Conservation (phyloP, 2,329 filamentous ascomycete species). For the Penicillium italicum region DNA sequence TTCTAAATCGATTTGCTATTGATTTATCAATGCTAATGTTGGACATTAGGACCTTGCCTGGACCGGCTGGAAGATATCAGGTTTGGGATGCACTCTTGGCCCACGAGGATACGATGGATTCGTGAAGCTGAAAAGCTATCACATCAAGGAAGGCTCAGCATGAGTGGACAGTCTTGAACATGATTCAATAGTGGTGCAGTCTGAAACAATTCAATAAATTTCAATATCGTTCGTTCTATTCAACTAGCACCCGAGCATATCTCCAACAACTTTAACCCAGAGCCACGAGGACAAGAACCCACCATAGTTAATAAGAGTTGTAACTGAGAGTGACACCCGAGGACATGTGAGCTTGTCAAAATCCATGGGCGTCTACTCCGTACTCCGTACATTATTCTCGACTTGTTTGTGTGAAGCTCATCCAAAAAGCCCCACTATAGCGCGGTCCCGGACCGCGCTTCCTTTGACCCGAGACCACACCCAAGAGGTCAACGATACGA, state of each 20-base stretch:
- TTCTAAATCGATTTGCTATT: neutral
- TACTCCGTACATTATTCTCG: neutral
- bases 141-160: constrained; percentile 55
- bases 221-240: neutral
- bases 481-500: neutral
- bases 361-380: neutral
- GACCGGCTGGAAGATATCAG: constrained; percentile 94
- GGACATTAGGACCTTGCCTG: constrained; percentile 70
- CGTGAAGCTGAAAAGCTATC: constrained; percentile 89
- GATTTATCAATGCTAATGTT: neutral
- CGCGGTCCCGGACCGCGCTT: constrained; percentile 7
- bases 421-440: neutral
- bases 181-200: neutral
- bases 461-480: neutral
- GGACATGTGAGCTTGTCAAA: neutral
- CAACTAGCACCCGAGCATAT: neutral
- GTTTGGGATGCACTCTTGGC: constrained; percentile 80
- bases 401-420: neutral
- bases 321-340: neutral
- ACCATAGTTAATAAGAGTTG: neutral
- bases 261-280: neutral
- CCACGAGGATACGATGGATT: constrained; percentile 88
- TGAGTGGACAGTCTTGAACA: neutral
- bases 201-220: neutral
- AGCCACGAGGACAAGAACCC: too few relatives aligned